Conservation (phyloP, 352 stramenopile genomes). For the Phytophthora podocarpi region DNA sequence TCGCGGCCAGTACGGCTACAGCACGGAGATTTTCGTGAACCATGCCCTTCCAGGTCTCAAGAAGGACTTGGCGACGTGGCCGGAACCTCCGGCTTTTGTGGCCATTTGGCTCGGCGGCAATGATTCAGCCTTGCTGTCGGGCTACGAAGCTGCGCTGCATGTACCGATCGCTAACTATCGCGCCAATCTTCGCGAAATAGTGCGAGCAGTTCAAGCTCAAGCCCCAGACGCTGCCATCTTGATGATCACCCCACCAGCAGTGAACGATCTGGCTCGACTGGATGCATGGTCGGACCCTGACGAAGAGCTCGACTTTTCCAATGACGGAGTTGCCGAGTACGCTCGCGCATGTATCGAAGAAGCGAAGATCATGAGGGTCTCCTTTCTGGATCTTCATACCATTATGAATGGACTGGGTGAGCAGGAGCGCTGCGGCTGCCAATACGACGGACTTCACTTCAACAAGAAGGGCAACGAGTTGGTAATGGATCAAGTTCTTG, state of each 20-base stretch:
- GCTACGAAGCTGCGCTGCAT: constrained; percentile 39
- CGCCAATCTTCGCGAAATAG: constrained; percentile 44
- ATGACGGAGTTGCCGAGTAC: constrained; percentile 28
- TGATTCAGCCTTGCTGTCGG: constrained; percentile 51
- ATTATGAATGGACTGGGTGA: constrained; percentile 30
- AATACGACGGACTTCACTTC: constrained; percentile 47
- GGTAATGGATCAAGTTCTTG: constrained; percentile 23
- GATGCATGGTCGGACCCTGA: constrained; percentile 13
- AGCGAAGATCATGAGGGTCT: constrained; percentile 8
- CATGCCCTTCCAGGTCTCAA: constrained; percentile 35
- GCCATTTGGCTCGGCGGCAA: constrained; percentile 69
- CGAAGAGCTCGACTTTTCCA: constrained; percentile 41
- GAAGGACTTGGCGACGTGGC: constrained; percentile 32
- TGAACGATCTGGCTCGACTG: constrained; percentile 28
- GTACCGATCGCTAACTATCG: constrained; percentile 51
- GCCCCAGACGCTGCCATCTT: constrained; percentile 26
- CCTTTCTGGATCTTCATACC: constrained; percentile 29
- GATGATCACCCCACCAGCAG: constrained; percentile 37
- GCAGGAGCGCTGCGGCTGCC: constrained; percentile 12
- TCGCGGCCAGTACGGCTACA: constrained; percentile 63
- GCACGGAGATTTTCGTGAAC: constrained; percentile 44
- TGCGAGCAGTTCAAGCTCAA: constrained; percentile 30
- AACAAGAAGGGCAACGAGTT: constrained; percentile 36
- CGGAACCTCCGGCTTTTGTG: constrained; percentile 37
- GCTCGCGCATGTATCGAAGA: constrained; percentile 31